phyloP scores from a whole-genome alignment of 441 rosid species.

The Rhodomyrtus psidioides region DNA sequence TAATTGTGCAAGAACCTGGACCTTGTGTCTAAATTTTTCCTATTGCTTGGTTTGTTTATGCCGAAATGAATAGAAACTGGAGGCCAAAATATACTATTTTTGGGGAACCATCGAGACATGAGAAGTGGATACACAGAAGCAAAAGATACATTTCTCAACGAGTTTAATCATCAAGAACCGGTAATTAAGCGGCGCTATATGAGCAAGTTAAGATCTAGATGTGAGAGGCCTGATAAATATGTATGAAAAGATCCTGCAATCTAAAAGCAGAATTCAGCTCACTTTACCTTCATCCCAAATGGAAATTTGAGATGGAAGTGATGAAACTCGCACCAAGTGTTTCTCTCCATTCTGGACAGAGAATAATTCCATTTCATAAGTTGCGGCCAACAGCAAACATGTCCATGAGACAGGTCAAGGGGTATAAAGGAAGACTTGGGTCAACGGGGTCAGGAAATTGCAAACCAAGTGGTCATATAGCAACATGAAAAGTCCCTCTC shows the following conservation, averaged over 20 bases:
- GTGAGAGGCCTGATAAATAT: no score
- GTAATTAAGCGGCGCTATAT: not conserved
- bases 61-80: fast-evolving
- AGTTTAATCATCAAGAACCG: not conserved
- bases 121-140: not conserved
- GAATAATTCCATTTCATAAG: not conserved
- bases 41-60: not conserved
- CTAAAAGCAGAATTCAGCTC: not conserved
- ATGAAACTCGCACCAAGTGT: not conserved
- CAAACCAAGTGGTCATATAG: not conserved
- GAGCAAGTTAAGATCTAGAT: not conserved
- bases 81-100: not conserved
- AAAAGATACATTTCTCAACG: not conserved
- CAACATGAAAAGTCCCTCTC: no score
- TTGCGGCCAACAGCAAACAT: not conserved
- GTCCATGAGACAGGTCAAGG: not conserved
- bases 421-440: no score
- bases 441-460: no score
- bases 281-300: not conserved
- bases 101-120: not conserved
- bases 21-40: not conserved
- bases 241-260: not conserved
- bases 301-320: not conserved
- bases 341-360: not conserved
- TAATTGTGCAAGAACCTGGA: not conserved